phyloP scores from a whole-genome alignment of 2,329 filamentous ascomycete species.

The Penicillium capsulatum region DNA sequence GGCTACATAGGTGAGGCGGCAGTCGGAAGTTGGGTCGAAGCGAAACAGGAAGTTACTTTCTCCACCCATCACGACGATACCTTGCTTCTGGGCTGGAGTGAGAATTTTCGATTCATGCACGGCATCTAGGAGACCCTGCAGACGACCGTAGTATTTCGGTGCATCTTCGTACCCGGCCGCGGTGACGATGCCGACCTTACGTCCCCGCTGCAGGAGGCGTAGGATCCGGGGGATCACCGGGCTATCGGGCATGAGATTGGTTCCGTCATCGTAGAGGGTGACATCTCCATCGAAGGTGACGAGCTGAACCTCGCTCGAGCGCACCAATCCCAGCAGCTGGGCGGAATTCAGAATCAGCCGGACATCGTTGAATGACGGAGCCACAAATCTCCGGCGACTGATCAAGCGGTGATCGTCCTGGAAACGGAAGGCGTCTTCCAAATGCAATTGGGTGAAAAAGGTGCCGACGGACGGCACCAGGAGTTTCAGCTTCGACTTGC shows the following conservation, averaged over 20 bases:
- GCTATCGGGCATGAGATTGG: conserved; percentile 69
- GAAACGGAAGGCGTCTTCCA: conserved; percentile 86
- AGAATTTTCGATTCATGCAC: conserved; percentile 61
- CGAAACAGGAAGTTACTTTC: conserved; percentile 95
- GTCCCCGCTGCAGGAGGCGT: conserved; percentile 69
- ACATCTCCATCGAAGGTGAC: conserved; percentile 98
- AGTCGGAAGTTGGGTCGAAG: conserved; percentile 61
- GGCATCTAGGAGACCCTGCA: conserved; percentile 81
- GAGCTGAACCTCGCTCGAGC: conserved; percentile 67
- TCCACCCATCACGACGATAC: conserved; percentile 87
- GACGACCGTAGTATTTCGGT: conserved; percentile 76
- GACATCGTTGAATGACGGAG: conserved; percentile 95
- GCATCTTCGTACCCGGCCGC: conserved; percentile 92
- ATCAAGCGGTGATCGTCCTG: conserved; percentile 85
- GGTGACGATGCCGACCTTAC: conserved; percentile 91
- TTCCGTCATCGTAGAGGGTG: conserved; percentile 87
- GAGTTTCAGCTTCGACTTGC: conserved; percentile 85
- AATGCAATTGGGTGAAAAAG: conserved; percentile 83
- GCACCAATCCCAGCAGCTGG: conserved; percentile 86
- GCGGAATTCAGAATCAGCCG: conserved; percentile 90
- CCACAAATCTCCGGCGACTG: conserved; percentile 84
- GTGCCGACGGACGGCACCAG: conserved; percentile 87
- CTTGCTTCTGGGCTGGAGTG: conserved; percentile 64
- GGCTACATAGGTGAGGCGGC: conserved; percentile 63
- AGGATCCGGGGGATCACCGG: conserved; percentile 67